phyloP scores from a whole-genome alignment of 495 filamentous ascomycete genomes.

The Parathielavia appendiculata region DNA sequence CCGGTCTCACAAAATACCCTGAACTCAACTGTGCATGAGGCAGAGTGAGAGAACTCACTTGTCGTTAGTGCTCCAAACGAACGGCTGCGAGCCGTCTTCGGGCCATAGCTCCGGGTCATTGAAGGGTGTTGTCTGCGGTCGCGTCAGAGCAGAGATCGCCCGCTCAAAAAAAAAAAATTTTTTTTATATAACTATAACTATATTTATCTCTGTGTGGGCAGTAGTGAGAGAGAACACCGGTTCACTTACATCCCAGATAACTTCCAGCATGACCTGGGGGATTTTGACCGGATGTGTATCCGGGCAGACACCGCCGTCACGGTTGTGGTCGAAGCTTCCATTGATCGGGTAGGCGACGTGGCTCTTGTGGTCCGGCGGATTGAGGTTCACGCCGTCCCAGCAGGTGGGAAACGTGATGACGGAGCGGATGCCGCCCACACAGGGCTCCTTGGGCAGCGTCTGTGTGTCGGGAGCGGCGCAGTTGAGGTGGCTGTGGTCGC shows the following conservation, averaged over 20 bases:
- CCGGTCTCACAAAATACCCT: no score
- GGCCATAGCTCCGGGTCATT: conserved; percentile 33
- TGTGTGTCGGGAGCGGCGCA: conserved; percentile 2
- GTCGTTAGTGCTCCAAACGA: conserved; percentile 44
- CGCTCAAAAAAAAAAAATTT: no score
- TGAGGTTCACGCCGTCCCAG: conserved; percentile 30
- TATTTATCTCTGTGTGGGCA: no score
- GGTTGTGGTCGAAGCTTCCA: not conserved
- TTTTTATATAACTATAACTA: no score
- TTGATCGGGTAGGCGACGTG: conserved; percentile 13
- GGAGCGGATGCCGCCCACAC: conserved; percentile 37
- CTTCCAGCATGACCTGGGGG: conserved; percentile 24
- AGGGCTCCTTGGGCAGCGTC: conserved; percentile 20
- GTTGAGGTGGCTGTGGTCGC: conserved; percentile 3
- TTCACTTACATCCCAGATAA: conserved; percentile 12
- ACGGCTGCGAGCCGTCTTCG: conserved; percentile 32
- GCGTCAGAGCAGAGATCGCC: not conserved
- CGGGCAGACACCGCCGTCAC: conserved; percentile 23
- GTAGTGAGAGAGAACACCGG: not conserved
- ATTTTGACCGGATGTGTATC: conserved; percentile 25
- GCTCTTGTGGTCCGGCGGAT: conserved; percentile 32
- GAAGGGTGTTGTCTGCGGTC: conserved; percentile 25
- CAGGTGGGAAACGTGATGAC: conserved; percentile 44
- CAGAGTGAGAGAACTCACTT: conserved; percentile 27
- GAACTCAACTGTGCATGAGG: not conserved